These are phyloP conservation scores for Magnolia sinica DNA, from an alignment of 164 flowering plant species.

Conservation along the genomic window DNA sequence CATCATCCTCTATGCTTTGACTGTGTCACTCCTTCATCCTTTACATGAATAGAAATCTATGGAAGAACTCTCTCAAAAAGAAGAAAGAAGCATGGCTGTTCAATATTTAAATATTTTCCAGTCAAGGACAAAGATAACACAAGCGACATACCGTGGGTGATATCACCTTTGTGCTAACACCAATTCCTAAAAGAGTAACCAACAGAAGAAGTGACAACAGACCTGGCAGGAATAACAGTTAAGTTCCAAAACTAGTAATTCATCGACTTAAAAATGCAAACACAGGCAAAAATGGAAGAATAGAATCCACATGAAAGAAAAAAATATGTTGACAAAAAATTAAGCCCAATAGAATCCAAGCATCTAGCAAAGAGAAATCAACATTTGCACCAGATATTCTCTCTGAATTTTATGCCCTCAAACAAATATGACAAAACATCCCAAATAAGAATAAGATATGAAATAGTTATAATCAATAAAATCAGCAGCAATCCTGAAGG, in stretches of 20 bases:
- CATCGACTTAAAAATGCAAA: background rate
- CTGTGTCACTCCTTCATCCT: background rate
- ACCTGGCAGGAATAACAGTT: constrained; percentile 35
- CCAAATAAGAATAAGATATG: too few species aligned
- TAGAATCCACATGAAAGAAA: too few species aligned
- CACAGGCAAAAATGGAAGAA: too few species aligned
- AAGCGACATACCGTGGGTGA: constrained; percentile 57
- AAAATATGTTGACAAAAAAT: too few species aligned
- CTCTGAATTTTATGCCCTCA: too few species aligned
- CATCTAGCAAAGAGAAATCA: too few species aligned
- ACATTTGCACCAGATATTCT: too few species aligned
- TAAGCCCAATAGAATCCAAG: too few species aligned
- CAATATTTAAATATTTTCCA: background rate
- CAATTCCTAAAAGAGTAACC: constrained; percentile 53
- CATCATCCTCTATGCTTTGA: background rate
- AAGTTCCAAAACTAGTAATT: background rate
- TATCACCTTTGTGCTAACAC: constrained; percentile 42
- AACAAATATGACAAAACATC: too few species aligned
- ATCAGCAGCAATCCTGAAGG: background rate
- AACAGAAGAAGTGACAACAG: constrained; percentile 51
- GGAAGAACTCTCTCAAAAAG: background rate
- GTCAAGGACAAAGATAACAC: background rate
- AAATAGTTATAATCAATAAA: background rate
- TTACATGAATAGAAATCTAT: background rate
- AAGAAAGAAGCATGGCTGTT: background rate